A percentile compares a stretch with the other conserved stretches of the same genome.
These are phyloP conservation scores for Coffea eugenioides DNA, from an alignment of 257 asterid species.

Conservation along the genomic window DNA sequence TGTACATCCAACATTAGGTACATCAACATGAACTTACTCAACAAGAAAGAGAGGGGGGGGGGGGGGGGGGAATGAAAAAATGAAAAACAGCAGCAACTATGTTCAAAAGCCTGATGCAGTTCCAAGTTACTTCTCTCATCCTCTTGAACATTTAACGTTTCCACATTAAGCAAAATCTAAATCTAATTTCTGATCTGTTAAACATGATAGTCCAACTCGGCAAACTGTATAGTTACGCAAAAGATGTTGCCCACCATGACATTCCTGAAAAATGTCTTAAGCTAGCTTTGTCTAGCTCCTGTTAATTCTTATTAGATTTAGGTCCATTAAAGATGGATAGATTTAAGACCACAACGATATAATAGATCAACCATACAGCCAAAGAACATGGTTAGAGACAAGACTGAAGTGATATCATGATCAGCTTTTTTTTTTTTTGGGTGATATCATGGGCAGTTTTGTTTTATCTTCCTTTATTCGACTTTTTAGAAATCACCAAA, in stretches of 20 bases:
- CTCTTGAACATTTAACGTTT: not conserved
- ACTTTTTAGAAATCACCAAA: not conserved
- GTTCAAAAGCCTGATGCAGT: not conserved
- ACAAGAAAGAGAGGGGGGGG: too few relatives aligned
- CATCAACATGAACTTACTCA: not conserved
- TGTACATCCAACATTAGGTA: not conserved
- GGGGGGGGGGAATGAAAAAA: too few relatives aligned
- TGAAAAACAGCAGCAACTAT: not conserved
- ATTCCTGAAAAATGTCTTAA: not conserved
- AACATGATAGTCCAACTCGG: too few relatives aligned
- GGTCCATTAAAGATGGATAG: not conserved
- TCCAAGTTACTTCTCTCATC: not conserved
- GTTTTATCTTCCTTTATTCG: not conserved
- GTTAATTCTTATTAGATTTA: not conserved
- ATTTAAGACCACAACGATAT: not conserved
- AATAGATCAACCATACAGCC: not conserved
- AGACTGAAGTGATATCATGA: not conserved
- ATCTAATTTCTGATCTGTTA: not conserved
- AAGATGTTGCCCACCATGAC: not conserved
- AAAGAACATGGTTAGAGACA: not conserved
- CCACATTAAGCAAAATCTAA: not conserved
- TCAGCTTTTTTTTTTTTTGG: too few relatives aligned
- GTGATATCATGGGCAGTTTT: not conserved
- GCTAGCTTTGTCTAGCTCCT: conserved; percentile 1
- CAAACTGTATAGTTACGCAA: too few relatives aligned